Evolutionary conservation across 352 stramenopile species (phyloP).

Genomic region (Phytophthora meadii): DNA sequence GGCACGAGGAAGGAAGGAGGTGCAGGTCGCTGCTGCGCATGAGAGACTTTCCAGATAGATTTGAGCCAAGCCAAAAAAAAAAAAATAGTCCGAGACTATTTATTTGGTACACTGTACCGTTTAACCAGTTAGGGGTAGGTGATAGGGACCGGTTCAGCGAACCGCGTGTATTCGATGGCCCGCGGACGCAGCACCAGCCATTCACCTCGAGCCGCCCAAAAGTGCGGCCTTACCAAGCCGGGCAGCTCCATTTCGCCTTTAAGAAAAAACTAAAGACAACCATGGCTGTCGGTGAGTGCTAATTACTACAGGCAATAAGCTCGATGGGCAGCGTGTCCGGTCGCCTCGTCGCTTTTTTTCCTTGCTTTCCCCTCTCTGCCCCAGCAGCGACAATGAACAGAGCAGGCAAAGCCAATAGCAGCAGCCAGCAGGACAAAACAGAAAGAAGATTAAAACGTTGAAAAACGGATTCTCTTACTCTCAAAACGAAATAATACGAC

Average conservation of each 20-base stretch:
- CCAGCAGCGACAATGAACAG: slow-evolving; percentile 18
- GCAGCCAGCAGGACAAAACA: slow-evolving; percentile 27
- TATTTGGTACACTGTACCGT: slow-evolving; percentile 13
- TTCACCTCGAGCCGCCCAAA: slow-evolving; percentile 39
- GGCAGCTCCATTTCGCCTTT: slow-evolving; percentile 87
- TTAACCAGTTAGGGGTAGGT: slow-evolving; percentile 27
- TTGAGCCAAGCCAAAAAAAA: no score
- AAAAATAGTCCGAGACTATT: no score
- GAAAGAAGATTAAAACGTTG: slow-evolving; percentile 12
- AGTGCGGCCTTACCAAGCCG: slow-evolving; percentile 20
- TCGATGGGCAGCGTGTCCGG: slow-evolving; percentile 10
- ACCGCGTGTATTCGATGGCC: slow-evolving; percentile 38
- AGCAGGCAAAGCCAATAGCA: slow-evolving; percentile 28
- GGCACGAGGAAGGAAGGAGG: background rate
- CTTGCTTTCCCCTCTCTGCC: background rate
- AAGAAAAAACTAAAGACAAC: slow-evolving; percentile 88
- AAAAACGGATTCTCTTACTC: slow-evolving; percentile 7
- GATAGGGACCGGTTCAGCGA: slow-evolving; percentile 27
- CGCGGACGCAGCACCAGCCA: slow-evolving; percentile 63
- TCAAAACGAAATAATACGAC: slow-evolving; percentile 1
- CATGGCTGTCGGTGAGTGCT: slow-evolving; percentile 88
- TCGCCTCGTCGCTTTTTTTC: slow-evolving; percentile 21
- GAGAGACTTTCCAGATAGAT: no score
- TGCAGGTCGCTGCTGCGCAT: no score
- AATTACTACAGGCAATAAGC: background rate